Conservation (phyloP, 352 stramenopile species). For the Elongisporangium prolatum region DNA sequence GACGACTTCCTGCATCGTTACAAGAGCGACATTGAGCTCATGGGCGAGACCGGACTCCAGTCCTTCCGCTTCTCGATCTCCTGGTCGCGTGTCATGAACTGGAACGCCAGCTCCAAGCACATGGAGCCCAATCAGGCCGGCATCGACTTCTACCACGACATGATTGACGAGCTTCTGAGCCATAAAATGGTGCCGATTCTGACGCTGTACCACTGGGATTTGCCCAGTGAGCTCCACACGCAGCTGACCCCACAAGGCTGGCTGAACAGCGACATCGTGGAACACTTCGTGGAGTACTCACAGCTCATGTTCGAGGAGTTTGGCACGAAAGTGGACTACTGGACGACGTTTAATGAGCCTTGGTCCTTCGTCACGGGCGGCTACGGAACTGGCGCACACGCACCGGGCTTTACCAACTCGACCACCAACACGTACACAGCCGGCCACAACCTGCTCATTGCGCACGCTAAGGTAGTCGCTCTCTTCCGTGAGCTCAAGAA, state of each 20-base stretch:
- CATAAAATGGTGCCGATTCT: slow-evolving; percentile 85
- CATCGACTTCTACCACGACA: slow-evolving; percentile 89
- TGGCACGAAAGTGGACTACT: slow-evolving; percentile 88
- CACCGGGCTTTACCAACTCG: slow-evolving; percentile 30
- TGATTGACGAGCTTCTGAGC: slow-evolving; percentile 82
- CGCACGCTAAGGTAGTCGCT: slow-evolving; percentile 79
- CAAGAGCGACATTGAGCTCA: slow-evolving; percentile 88
- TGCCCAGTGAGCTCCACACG: slow-evolving; percentile 81
- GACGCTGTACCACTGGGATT: slow-evolving; percentile 95
- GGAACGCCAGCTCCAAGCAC: slow-evolving; percentile 35
- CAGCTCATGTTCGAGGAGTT: slow-evolving; percentile 87
- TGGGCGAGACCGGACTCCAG: slow-evolving; percentile 86
- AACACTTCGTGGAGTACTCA: slow-evolving; percentile 81
- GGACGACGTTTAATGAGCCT: slow-evolving; percentile 95
- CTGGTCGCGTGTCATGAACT: slow-evolving; percentile 89
- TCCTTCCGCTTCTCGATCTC: slow-evolving; percentile 93
- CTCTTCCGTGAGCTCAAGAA: slow-evolving; percentile 63
- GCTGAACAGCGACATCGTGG: slow-evolving; percentile 38
- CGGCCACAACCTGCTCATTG: slow-evolving; percentile 88
- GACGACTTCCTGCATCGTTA: slow-evolving; percentile 93
- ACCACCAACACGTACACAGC: slow-evolving; percentile 31
- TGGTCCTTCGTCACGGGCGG: slow-evolving; percentile 52
- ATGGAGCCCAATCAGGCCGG: slow-evolving; percentile 77
- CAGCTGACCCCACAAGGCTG: slow-evolving; percentile 55
- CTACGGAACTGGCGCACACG: slow-evolving; percentile 49